phyloP scores from a whole-genome alignment of 441 rosid species.

The Croton setiger region DNA sequence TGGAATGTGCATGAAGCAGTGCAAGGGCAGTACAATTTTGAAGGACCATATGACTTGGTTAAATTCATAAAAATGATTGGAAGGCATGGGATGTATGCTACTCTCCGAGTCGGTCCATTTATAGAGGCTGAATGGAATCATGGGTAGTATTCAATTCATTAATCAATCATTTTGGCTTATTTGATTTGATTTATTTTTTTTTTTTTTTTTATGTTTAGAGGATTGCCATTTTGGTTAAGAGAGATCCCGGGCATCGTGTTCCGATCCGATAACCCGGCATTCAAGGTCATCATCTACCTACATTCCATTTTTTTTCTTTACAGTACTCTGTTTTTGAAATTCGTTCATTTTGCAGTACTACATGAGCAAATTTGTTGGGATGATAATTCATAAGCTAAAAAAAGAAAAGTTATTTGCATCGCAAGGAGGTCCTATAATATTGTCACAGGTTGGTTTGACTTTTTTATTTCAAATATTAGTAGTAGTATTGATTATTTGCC shows the following conservation, averaged over 20 bases:
- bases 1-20: constrained; percentile 87
- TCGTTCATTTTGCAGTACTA: constrained; percentile 39
- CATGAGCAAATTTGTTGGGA: constrained; percentile 59
- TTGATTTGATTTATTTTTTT: no score
- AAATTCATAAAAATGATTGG: constrained; percentile 61
- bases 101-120: constrained; percentile 81
- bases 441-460: constrained; percentile 61
- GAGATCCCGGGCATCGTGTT: constrained; percentile 66
- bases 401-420: constrained; percentile 64
- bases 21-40: constrained; percentile 72
- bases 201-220: constrained; percentile 33
- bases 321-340: not conserved
- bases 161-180: not conserved
- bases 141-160: constrained; percentile 44
- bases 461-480: no score
- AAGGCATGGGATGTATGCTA: constrained; percentile 56
- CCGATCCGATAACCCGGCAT: constrained; percentile 65
- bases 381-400: constrained; percentile 56
- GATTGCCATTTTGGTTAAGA: constrained; percentile 90
- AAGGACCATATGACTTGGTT: constrained; percentile 70
- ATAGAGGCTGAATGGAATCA: constrained; percentile 98
- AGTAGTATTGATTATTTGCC: no score
- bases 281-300: constrained; percentile 45
- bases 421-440: constrained; percentile 92
- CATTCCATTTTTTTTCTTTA: not conserved